Evolutionary conservation across 805 yeast genomes (phyloP), one percentile per base, ranked within the genome.

Genomic region (Suhomyces tanzawaensis): DNA sequence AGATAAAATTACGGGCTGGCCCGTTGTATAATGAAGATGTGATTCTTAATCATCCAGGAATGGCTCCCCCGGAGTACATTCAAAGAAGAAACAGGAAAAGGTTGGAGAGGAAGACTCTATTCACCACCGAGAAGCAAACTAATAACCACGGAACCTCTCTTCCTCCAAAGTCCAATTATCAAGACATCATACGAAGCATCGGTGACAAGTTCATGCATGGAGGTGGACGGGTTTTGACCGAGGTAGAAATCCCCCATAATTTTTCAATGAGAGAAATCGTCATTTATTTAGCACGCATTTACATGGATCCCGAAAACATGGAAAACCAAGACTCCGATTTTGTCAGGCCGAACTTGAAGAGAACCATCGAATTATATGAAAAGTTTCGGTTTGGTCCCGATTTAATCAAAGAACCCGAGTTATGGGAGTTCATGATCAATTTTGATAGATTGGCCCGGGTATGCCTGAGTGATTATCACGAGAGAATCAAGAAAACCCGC

Each of bases 321-420:
- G 29, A 32, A 25, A 19, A 35, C 35, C 1, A 11, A 16, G 28
- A 21, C 5, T 5, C 18, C 37, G 13, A 38, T 27, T 27, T 23
- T 7, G 23, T 13, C 17, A 32, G 45, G 3, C 51, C 51, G 9
- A 47, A 55, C 19, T 29, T 52, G 3, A 39, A 36, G 3, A 29
- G 47, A 17, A 46, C 64, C 27, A 62, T 79, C 3, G 65, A 63
- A 3, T 57, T 76, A 11, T 89, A 87, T 61, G 96, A 89, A 47
- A 64, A 66, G 34, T 68, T 82, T 25, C 66, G 87, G 42, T 89
- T 79, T 57, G 76, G 91, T 4, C 84, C 85, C 2, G 57, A 66
- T 14, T 69, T 77, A 13, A 76, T 87, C 13, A 59, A 73, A 1
- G 79, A 81, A 45, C 66, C 62, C 3, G 82, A 82, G 28, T 78